These are phyloP conservation scores for Phaeomoniella chlamydospora DNA, from an alignment of 2,329 filamentous ascomycete species.

Conservation along the genomic window DNA sequence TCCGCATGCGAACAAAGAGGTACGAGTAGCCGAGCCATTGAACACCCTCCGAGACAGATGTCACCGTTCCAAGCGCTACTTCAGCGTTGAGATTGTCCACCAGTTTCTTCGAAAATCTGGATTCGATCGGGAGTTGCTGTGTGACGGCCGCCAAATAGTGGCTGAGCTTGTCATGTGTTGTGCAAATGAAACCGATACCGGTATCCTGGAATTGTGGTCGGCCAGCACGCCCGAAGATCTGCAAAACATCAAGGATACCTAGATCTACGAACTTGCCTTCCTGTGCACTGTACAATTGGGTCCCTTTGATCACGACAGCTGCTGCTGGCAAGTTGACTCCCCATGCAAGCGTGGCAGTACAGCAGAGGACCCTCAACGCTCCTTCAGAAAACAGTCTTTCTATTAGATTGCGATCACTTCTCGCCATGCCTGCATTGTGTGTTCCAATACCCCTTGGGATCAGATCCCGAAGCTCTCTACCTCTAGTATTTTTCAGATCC, in stretches of 20 bases:
- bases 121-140: constrained; percentile 92
- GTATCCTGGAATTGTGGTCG: constrained; percentile 95
- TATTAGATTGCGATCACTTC: constrained; percentile 89
- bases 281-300: constrained; percentile 89
- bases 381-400: constrained; percentile 83
- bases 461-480: constrained; percentile 75
- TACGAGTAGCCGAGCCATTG: constrained; percentile 98
- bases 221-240: constrained; percentile 97
- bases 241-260: constrained; percentile 88
- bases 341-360: constrained; percentile 95
- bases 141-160: constrained; percentile 91
- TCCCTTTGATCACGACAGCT: constrained; percentile 95
- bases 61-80: constrained; percentile 85
- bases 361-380: constrained; percentile 92
- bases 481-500: constrained; percentile 75
- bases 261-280: constrained; percentile 95
- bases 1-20: constrained; percentile 89
- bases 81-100: constrained; percentile 97
- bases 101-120: constrained; percentile 82
- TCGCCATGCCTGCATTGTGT: constrained; percentile 92
- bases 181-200: constrained; percentile 96
- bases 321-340: constrained; percentile 96
- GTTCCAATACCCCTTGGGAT: constrained; percentile 84
- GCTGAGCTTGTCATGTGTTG: constrained; percentile 79
- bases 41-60: constrained; percentile 81